These are phyloP conservation scores for Herpetospermum pedunculosum DNA, from an alignment of 306 rosid genomes.

Conservation along the genomic window DNA sequence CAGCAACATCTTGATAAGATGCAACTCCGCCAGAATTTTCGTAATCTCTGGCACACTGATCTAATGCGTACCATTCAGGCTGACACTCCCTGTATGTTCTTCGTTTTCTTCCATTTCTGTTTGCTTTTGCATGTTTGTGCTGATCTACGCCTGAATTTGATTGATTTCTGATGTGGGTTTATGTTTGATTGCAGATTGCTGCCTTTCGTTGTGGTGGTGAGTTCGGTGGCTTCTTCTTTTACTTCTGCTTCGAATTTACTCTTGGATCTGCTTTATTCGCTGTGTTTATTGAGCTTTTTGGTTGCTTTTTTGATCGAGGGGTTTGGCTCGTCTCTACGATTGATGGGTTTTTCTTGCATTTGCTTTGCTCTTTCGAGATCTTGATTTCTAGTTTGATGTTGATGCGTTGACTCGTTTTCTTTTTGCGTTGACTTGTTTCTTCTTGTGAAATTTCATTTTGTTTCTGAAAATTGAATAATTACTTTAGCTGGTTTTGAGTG, in stretches of 20 bases:
- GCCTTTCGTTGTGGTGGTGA: conserved; percentile 62
- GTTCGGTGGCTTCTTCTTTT: conserved; percentile 18
- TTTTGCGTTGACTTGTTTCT: too few species aligned
- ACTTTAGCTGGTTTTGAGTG: neutral
- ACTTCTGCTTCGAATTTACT: neutral
- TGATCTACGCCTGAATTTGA: neutral
- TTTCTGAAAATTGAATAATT: neutral
- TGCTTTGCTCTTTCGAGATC: neutral
- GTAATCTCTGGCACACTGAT: conserved; percentile 81
- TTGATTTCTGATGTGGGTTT: conserved; percentile 3
- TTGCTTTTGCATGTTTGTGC: neutral
- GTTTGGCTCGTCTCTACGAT: neutral
- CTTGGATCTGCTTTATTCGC: neutral
- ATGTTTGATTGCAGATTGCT: conserved; percentile 50
- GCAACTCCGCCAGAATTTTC: conserved; percentile 69
- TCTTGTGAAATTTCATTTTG: neutral
- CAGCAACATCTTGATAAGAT: conserved; percentile 47
- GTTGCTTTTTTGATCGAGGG: neutral
- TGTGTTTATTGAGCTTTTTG: neutral
- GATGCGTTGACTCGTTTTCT: neutral
- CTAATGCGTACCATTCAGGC: conserved; percentile 45
- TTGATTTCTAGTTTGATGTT: neutral
- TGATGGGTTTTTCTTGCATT: neutral
- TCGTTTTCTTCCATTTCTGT: neutral
- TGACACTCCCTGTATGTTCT: conserved; percentile 49